Conservation (phyloP, 1,284 basidiomycete species). For the Puccinia novopanici region DNA sequence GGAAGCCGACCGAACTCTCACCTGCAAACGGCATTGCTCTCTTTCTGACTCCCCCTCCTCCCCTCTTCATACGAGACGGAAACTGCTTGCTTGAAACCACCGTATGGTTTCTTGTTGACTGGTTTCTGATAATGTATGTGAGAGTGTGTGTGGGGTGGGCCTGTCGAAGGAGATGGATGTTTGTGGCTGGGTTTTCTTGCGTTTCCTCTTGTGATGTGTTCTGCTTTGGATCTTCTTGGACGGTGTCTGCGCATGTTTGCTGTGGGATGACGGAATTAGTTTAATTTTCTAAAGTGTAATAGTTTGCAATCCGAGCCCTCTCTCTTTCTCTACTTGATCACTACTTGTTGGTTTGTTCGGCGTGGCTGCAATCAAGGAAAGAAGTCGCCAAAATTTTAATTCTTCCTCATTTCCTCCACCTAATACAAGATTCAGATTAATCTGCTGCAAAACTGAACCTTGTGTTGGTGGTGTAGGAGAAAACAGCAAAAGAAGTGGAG, state of each 20-base stretch:
- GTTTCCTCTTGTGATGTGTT: background rate
- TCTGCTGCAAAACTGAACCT: too few relatives aligned
- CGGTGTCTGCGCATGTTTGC: background rate
- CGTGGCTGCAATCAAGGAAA: too few relatives aligned
- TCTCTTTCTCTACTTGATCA: background rate
- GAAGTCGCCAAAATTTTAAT: too few relatives aligned
- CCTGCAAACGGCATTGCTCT: too few relatives aligned
- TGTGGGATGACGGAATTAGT: slow-evolving; percentile 25
- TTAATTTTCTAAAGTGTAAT: slow-evolving; percentile 29
- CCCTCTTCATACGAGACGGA: too few relatives aligned
- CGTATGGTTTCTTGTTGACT: background rate
- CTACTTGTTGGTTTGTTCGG: too few relatives aligned
- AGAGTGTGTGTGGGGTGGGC: background rate
- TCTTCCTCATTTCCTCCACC: too few relatives aligned
- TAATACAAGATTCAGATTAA: too few relatives aligned
- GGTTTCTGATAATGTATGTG: background rate
- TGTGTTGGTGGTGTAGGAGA: too few relatives aligned
- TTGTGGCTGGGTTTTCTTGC: background rate
- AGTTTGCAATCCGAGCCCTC: slow-evolving; percentile 36
- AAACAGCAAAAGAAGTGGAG: slow-evolving; percentile 23
- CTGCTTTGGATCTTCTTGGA: background rate
- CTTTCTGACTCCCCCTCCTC: too few relatives aligned
- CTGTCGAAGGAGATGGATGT: too few relatives aligned
- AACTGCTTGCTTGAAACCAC: background rate
- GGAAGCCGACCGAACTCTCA: too few relatives aligned